These are phyloP conservation scores for Artemisia annua DNA, from an alignment of 129 eudicot species.

Conservation along the genomic window DNA sequence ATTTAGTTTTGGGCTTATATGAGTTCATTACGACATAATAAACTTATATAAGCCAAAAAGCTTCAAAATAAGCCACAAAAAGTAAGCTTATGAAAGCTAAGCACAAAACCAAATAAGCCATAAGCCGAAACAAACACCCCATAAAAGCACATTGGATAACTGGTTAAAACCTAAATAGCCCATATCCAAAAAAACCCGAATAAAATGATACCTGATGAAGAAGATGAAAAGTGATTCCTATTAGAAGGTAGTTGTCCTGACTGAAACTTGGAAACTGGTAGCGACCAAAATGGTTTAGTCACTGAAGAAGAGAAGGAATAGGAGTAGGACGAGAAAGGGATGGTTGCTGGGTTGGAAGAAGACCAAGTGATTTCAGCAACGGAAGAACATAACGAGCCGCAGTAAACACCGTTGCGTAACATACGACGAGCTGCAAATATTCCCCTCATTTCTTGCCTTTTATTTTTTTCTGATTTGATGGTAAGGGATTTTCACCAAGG, in stretches of 20 bases:
- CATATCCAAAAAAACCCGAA: background rate
- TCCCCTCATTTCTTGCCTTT: constrained; percentile 31
- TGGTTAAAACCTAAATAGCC: background rate
- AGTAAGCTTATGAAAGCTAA: too few relatives aligned
- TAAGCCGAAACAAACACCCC: too few relatives aligned
- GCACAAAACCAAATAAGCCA: too few relatives aligned
- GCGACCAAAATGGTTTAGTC: constrained; percentile 31
- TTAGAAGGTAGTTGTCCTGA: constrained; percentile 28
- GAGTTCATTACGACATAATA: too few relatives aligned
- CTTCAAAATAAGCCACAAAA: too few relatives aligned
- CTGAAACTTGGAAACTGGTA: constrained; percentile 27
- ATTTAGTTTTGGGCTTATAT: too few relatives aligned
- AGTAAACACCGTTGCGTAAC: constrained; percentile 38
- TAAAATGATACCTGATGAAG: constrained; percentile 26
- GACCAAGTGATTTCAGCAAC: constrained; percentile 30
- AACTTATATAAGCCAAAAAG: too few relatives aligned
- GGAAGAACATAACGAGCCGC: constrained; percentile 35
- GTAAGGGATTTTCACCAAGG: too few relatives aligned
- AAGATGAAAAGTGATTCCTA: constrained; percentile 36
- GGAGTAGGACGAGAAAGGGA: constrained; percentile 11
- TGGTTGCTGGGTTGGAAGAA: constrained; percentile 33
- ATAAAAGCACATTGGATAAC: too few relatives aligned
- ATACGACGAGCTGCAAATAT: constrained; percentile 37
- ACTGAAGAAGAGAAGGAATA: constrained; percentile 26
- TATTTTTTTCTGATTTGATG: background rate